These are phyloP conservation scores for Annona squamosa DNA, from an alignment of 164 flowering plant species.

Conservation along the genomic window DNA sequence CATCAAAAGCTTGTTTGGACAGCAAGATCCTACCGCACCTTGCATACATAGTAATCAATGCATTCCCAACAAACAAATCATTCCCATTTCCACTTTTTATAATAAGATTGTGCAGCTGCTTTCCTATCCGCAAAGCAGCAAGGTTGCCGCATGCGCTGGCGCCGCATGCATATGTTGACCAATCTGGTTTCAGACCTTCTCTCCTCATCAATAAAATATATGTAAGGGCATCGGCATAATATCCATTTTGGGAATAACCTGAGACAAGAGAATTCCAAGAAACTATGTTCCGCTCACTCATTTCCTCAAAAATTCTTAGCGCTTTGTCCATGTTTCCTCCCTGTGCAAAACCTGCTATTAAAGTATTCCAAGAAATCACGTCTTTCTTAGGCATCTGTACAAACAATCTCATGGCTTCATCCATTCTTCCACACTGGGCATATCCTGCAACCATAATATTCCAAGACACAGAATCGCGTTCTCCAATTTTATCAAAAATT, in stretches of 20 bases:
- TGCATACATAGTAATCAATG: conserved; percentile 17
- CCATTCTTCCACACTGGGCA: conserved; percentile 11
- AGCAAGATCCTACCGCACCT: conserved; percentile 13
- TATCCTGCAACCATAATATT: conserved; percentile 15
- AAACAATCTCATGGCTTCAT: conserved; percentile 11
- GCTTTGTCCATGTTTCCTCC: conserved; percentile 10
- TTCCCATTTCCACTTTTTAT: conserved; percentile 12
- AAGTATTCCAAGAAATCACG: conserved; percentile 11
- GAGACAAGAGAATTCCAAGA: conserved; percentile 17
- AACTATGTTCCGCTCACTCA: conserved; percentile 48
- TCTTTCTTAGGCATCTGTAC: conserved; percentile 11
- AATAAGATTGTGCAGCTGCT: conserved; percentile 14
- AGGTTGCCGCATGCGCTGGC: conserved; percentile 17
- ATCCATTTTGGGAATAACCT: conserved; percentile 15
- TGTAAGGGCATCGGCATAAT: conserved; percentile 12
- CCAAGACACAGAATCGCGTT: conserved; percentile 13
- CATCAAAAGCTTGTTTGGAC: conserved; percentile 11
- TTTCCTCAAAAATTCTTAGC: conserved; percentile 5
- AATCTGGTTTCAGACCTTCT: conserved; percentile 15
- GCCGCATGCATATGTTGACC: conserved; percentile 15
- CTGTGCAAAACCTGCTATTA: conserved; percentile 11
- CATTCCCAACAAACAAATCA: conserved; percentile 18
- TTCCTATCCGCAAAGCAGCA: conserved; percentile 16
- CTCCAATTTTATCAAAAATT: conserved; percentile 8
- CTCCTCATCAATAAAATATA: conserved; percentile 11